Conservation (phyloP, 768 basidiomycete genomes). For the Auricularia sp. region DNA sequence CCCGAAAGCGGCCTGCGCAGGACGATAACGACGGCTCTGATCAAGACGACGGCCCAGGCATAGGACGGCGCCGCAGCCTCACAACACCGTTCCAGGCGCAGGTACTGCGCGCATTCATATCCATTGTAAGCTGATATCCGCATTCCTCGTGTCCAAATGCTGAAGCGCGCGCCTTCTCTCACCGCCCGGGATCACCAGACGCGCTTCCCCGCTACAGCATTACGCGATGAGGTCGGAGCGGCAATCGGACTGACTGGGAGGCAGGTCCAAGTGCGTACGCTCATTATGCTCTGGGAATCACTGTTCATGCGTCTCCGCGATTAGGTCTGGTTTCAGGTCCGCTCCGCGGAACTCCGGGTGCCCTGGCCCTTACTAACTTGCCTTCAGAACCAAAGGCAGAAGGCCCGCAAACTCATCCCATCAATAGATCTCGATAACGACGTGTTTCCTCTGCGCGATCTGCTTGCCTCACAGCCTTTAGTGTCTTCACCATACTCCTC, state of each 20-base stretch:
- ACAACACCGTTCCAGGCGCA: not conserved
- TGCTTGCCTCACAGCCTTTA: not conserved
- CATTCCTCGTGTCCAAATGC: too few relatives aligned
- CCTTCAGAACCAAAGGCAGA: conserved; percentile 75
- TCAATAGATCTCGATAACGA: not conserved
- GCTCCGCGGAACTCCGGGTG: conserved; percentile 12
- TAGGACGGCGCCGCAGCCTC: not conserved
- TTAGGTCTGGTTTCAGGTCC: conserved; percentile 87
- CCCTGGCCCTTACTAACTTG: conserved; percentile 1
- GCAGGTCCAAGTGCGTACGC: conserved; percentile 69
- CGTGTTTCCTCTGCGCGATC: not conserved
- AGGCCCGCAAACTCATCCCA: conserved; percentile 37
- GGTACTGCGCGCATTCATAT: not conserved
- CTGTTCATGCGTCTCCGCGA: not conserved
- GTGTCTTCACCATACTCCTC: not conserved
- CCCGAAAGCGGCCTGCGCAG: not conserved
- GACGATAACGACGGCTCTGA: not conserved
- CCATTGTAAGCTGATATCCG: not conserved
- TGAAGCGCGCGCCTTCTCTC: not conserved
- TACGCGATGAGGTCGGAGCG: conserved; percentile 80
- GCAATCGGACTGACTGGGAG: conserved; percentile 82
- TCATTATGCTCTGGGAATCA: conserved; percentile 9
- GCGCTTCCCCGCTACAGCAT: conserved; percentile 78
- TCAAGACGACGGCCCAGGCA: not conserved
- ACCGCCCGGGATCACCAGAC: conserved; percentile 38